A percentile compares a stretch with the other conserved stretches of the same genome.
Conservation (phyloP, 441 rosid genomes). For the Viola pubescens region DNA sequence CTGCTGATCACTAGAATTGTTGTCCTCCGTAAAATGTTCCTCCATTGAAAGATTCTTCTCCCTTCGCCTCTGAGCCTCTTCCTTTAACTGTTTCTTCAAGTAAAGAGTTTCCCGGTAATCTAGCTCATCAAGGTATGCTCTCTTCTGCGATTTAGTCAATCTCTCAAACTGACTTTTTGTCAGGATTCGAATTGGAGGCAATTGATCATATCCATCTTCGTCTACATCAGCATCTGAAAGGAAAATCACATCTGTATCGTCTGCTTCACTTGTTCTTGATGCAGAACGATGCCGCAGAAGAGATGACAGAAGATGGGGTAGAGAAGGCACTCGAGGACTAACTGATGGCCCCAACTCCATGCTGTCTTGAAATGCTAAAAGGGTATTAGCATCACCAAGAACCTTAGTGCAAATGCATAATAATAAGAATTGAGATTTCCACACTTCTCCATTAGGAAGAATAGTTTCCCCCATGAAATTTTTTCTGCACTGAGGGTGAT, state of each 20-base stretch:
- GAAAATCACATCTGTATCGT: slow-evolving; percentile 43
- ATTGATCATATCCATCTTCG: slow-evolving; percentile 82
- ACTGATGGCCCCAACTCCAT: slow-evolving; percentile 53
- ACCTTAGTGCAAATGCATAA: slow-evolving; percentile 64
- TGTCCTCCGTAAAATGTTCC: slow-evolving; percentile 24
- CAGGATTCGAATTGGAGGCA: slow-evolving; percentile 74
- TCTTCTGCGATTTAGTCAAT: slow-evolving; percentile 64
- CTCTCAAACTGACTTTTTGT: slow-evolving; percentile 68
- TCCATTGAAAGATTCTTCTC: slow-evolving; percentile 42
- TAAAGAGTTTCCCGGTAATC: slow-evolving; percentile 78
- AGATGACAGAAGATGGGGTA: slow-evolving; percentile 84
- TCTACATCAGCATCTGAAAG: slow-evolving; percentile 40
- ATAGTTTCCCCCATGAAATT: slow-evolving; percentile 59
- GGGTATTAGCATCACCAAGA: slow-evolving; percentile 59
- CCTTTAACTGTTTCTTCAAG: slow-evolving; percentile 76
- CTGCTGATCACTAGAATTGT: slow-evolving; percentile 25
- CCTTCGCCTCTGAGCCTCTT: slow-evolving; percentile 43
- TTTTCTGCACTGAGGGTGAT: slow-evolving; percentile 61
- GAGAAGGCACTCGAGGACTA: slow-evolving; percentile 53
- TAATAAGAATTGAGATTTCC: slow-evolving; percentile 72
- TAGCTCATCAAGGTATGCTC: slow-evolving; percentile 76
- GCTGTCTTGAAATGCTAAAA: slow-evolving; percentile 55
- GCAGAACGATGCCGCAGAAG: slow-evolving; percentile 52
- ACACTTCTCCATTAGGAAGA: slow-evolving; percentile 78
- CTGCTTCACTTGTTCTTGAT: slow-evolving; percentile 41